phyloP scores from a whole-genome alignment of 345 rosid genomes.

The Citrus reticulata region DNA sequence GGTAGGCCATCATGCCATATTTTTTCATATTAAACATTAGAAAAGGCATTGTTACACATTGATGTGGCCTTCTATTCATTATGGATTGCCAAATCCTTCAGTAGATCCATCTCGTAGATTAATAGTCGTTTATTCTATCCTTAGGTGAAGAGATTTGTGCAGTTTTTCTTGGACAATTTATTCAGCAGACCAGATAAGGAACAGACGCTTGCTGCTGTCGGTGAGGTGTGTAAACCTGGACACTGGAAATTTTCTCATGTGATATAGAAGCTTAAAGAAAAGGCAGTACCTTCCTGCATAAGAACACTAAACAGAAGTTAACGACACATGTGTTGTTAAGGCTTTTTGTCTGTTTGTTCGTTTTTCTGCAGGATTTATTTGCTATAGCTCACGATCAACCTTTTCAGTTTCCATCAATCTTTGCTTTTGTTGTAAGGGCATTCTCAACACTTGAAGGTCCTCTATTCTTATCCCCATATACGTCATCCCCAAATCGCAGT shows the following conservation, averaged over 20 bases:
- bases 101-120: neutral
- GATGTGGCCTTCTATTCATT: neutral
- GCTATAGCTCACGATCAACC: conserved; percentile 94
- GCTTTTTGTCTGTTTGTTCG: neutral
- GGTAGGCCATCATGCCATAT: conserved; percentile 32
- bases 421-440: conserved; percentile 85
- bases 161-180: conserved; percentile 80
- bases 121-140: conserved; percentile 7
- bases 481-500: neutral
- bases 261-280: neutral
- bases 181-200: conserved; percentile 79
- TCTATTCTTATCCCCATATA: neutral
- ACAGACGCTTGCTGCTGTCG: conserved; percentile 79
- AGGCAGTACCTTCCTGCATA: neutral
- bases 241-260: neutral
- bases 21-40: neutral
- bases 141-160: conserved; percentile 92
- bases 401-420: conserved; percentile 85
- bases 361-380: conserved; percentile 70
- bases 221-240: conserved; percentile 57
- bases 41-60: neutral
- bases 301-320: neutral
- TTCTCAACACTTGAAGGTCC: conserved; percentile 93
- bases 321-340: neutral
- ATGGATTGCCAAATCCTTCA: neutral